Base-by-base conservation (phyloP, 2,329 filamentous ascomycete species). In the Paecilomyces niveus region DNA sequence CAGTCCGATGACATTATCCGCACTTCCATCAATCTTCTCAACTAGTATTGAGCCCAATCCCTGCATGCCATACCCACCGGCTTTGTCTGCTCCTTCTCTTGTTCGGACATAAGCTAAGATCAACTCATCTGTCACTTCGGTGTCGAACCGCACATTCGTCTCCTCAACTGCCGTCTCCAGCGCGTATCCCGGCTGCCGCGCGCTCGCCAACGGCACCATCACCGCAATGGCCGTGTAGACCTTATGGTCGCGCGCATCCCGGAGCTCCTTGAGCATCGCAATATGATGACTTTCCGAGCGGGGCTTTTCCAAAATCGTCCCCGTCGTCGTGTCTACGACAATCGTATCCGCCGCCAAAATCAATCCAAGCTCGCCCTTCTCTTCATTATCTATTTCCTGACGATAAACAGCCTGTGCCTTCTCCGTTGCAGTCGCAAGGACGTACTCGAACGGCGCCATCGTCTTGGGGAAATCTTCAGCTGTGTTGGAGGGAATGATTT, bases 31-130 rank as follows among this genome's bases (percentile, higher is more conserved):
- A 63, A 99, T 89, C 73, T 83, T 88, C 72, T 97, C 92, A 11
- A 99, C 86, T 58, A 99, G 75, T 71, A 97, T 86, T 8, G 89
- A 88, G 1, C 90, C 94, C 10, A 93, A 80, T 0, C 93, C 94
- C 75, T 99, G 94, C 56, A 99, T 84, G 1, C 91, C 94, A 74
- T 99, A 99, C 0, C 94, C 94, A 1, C 94, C 94, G 0, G 94
- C 94, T 80, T 97, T 99, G 74, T 97, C 94, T 10, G 86, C 92
- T 1, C 94, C 94, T 79, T 99, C 94, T 57, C 93, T 82, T 22
- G 93, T 97, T 59, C 71, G 69, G 55, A 83, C 80, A 72, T 83
- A 83, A 56, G 83, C 84, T 65, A 90, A 79, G 59, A 97, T 87
- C 64, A 96, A 83, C 60, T 96, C 92, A 76, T 99, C 93, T 13